Base-by-base conservation (phyloP, 2,329 filamentous ascomycete genomes). In the Corynespora cassiicola region DNA sequence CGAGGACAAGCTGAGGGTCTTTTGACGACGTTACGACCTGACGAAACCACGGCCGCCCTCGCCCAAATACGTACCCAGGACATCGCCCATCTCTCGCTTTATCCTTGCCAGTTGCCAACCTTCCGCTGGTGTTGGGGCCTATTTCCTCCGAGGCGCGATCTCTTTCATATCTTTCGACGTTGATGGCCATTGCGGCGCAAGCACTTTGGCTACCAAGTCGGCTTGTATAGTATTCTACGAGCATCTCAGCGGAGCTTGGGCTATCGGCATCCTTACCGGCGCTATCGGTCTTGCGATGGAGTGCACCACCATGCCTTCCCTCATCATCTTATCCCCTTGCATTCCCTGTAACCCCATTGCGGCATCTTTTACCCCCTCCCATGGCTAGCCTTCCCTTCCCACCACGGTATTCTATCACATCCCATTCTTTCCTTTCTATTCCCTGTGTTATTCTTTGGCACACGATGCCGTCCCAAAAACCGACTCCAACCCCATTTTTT, bases 11-110 rank as follows among this genome's bases (percentile, higher is more conserved):
- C 34, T 48, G 39, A 43, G 40, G 40, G 46, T 36, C 34, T 33
- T 36, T 38, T 54, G 48, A 80, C 56, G 77, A 79, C 54, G 67
- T 72, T 45, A 72, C 70, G 48, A 77, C 73, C 47, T 79, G 10
- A 73, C 77, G 29, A 32, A 79, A 75, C 58, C 75, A 80, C 59
- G 61, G 58, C 58, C 44, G 39, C 48, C 28, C 47, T 57, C 45
- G 46, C 44, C 39, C 31, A 45, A 32, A 32, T 37, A 50, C 39
- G 36, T 43, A 47, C 51, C 37, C 29, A 42, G 30, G 38, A 52
- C 28, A 39, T 43, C 34, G 22, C 42, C 42, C 39, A 54, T 56
- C 42, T 40, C 33, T 49, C 37, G 35, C 53, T 46, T 39, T 44
- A 56, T 54, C 38, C 21, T 33, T 53, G 46, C 42, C 52, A 54